phyloP scores from a whole-genome alignment of 2,329 filamentous ascomycete species.

The Mariannaea elegans region DNA sequence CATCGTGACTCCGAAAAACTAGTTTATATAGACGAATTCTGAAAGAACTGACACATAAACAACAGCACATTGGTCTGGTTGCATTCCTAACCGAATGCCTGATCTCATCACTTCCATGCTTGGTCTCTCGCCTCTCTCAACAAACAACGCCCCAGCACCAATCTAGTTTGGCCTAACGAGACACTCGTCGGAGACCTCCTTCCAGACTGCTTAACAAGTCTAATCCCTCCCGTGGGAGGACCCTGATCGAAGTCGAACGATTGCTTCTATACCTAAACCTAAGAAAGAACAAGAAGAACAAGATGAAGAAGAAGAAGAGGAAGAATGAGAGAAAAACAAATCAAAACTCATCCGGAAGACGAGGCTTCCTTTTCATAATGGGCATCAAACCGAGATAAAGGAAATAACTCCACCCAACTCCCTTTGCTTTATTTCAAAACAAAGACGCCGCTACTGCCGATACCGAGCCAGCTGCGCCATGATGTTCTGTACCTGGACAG shows the following conservation, averaged over 20 bases:
- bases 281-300: too few species aligned
- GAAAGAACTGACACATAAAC: neutral
- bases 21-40: neutral
- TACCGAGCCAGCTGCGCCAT: constrained; percentile 77
- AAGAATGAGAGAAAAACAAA: constrained; percentile 14
- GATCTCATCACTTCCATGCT: neutral
- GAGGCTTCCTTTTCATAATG: constrained; percentile 30
- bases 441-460: constrained; percentile 55
- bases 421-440: neutral
- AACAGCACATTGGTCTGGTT: neutral
- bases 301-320: neutral
- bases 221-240: constrained; percentile 18
- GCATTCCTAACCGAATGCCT: neutral
- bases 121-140: constrained; percentile 11
- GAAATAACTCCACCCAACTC: constrained; percentile 6
- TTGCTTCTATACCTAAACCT: constrained; percentile 20
- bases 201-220: constrained; percentile 18
- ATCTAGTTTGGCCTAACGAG: constrained; percentile 13
- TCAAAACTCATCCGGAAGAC: constrained; percentile 23
- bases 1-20: neutral
- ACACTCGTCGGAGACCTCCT: constrained; percentile 2
- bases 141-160: constrained; percentile 31
- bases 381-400: constrained; percentile 14
- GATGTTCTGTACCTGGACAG: constrained; percentile 73
- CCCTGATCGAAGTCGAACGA: constrained; percentile 7